Evolutionary conservation across 257 asterid species (phyloP).

Genomic region (Solanum microdontum): DNA sequence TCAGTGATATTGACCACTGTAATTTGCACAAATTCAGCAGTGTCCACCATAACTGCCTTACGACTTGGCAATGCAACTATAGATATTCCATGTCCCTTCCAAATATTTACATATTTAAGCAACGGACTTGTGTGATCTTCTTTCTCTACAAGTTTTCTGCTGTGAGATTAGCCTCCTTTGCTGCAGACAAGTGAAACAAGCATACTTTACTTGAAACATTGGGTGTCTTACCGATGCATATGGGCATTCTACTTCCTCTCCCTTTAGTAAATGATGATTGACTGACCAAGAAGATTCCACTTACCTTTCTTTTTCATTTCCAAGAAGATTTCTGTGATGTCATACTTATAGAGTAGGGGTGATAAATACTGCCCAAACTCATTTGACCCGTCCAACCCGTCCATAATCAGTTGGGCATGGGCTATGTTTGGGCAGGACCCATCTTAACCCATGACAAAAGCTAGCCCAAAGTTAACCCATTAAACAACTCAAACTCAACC

Average conservation of each 20-base stretch:
- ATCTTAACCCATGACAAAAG: neutral
- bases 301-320: neutral
- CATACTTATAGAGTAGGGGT: neutral
- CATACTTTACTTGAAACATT: neutral
- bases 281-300: neutral
- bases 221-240: neutral
- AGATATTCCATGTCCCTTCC: neutral
- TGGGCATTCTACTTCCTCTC: neutral
- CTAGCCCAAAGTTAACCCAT: neutral
- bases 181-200: neutral
- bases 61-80: neutral
- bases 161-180: neutral
- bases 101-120: neutral
- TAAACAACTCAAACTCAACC: neutral
- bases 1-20: neutral
- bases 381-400: neutral
- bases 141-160: neutral
- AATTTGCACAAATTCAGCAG: neutral
- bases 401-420: neutral
- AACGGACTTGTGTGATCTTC: neutral
- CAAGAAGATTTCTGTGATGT: neutral
- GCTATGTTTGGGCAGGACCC: neutral
- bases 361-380: neutral
- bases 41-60: neutral
- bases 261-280: neutral